Evolutionary conservation across 306 rosid species (phyloP).

Genomic region (Malus fusca): DNA sequence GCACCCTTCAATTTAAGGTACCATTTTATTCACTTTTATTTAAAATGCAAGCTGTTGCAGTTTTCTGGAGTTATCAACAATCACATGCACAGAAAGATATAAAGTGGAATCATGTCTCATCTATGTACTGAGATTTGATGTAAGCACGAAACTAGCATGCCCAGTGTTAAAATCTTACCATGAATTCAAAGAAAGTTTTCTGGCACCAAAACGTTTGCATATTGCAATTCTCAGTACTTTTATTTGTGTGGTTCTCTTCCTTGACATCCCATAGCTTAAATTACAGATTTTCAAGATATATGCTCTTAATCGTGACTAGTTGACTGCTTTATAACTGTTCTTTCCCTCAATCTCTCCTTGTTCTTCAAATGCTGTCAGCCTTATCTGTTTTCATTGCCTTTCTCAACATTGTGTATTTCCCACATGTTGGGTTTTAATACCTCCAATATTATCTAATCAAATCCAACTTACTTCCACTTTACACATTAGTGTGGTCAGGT

Average conservation of each 20-base stretch:
- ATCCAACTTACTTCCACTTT: neutral
- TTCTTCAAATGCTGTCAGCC: neutral
- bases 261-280: neutral
- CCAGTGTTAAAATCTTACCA: neutral
- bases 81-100: neutral
- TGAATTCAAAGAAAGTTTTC: neutral
- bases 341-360: neutral
- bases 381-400: neutral
- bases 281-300: neutral
- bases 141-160: neutral
- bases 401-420: neutral
- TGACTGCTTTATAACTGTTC: neutral
- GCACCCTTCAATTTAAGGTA: conserved; percentile 84
- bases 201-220: neutral
- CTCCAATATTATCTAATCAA: neutral
- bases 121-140: neutral
- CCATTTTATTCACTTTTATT: neutral
- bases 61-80: neutral
- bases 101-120: neutral
- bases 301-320: neutral
- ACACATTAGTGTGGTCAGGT: neutral
- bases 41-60: neutral
- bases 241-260: neutral
- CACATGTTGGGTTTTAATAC: neutral
- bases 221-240: neutral